Evolutionary conservation across 306 rosid species (phyloP).

Genomic region (Citrullus mucosospermus): DNA sequence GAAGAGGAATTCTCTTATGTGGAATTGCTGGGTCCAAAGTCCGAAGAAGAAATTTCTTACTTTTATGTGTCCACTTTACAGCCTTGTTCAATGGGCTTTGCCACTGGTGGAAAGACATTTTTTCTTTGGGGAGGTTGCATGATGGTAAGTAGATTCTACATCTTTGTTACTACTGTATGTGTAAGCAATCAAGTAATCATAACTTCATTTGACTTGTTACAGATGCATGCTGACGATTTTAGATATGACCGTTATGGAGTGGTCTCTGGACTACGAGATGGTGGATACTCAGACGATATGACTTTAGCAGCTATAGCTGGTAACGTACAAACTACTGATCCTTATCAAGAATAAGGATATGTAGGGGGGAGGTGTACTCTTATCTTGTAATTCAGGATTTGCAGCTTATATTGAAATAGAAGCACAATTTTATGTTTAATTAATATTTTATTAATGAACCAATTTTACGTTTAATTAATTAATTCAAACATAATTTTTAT

Average conservation of each 20-base stretch:
- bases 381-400: neutral
- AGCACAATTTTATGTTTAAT: neutral
- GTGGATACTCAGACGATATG: conserved; percentile 99
- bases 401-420: neutral
- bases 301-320: conserved; percentile 96
- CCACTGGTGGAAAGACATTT: conserved; percentile 97
- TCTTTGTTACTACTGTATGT: conserved; percentile 3
- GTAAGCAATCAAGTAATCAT: neutral
- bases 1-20: neutral
- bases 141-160: conserved; percentile 66
- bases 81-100: conserved; percentile 99
- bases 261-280: conserved; percentile 68
- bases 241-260: conserved; percentile 67
- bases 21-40: neutral
- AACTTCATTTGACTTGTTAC: conserved; percentile 22
- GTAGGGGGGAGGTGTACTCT: neutral
- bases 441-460: no score
- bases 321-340: conserved; percentile 14
- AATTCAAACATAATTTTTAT: neutral
- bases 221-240: conserved; percentile 98
- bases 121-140: conserved; percentile 99
- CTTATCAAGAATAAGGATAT: neutral
- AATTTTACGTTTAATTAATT: neutral
- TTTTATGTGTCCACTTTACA: conserved; percentile 16
- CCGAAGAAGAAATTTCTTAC: neutral